Percentiles rank a stretch among this genome's conserved stretches.
phyloP scores from a whole-genome alignment of 805 yeast species.

The Candida xiaguanensis region DNA sequence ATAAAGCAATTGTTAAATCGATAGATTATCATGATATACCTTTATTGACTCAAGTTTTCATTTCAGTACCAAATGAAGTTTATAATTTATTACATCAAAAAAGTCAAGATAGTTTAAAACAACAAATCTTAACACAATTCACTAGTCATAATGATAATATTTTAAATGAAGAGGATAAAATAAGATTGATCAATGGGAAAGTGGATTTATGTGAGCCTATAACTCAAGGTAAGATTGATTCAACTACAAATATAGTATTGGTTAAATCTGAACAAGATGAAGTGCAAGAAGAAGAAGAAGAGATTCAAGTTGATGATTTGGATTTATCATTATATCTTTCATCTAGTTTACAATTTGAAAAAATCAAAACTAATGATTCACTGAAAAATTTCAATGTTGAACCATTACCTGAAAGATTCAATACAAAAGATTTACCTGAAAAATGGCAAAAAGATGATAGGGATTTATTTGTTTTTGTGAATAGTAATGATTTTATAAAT shows the following conservation, averaged over 20 bases:
- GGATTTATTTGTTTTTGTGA: conserved; percentile 38
- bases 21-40: conserved; percentile 31
- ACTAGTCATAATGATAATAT: conserved; percentile 20
- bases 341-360: conserved; percentile 21
- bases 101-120: conserved; percentile 29
- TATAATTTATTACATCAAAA: conserved; percentile 30
- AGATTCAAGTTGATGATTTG: conserved; percentile 9
- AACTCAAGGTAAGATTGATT: conserved; percentile 56
- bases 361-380: neutral
- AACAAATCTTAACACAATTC: conserved; percentile 26
- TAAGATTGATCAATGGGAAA: conserved; percentile 44
- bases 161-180: conserved; percentile 39
- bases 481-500: conserved; percentile 46
- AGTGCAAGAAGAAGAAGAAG: conserved; percentile 13
- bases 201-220: conserved; percentile 69
- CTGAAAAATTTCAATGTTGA: conserved; percentile 17
- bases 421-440: conserved; percentile 19
- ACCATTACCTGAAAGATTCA: conserved; percentile 28
- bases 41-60: conserved; percentile 41
- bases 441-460: conserved; percentile 30
- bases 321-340: conserved; percentile 29
- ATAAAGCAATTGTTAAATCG: conserved; percentile 33
- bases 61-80: conserved; percentile 44
- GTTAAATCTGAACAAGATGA: conserved; percentile 30
- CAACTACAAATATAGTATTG: conserved; percentile 51